Base-by-base conservation (phyloP, 1,284 basidiomycete genomes). In the Ustilago tritici region DNA sequence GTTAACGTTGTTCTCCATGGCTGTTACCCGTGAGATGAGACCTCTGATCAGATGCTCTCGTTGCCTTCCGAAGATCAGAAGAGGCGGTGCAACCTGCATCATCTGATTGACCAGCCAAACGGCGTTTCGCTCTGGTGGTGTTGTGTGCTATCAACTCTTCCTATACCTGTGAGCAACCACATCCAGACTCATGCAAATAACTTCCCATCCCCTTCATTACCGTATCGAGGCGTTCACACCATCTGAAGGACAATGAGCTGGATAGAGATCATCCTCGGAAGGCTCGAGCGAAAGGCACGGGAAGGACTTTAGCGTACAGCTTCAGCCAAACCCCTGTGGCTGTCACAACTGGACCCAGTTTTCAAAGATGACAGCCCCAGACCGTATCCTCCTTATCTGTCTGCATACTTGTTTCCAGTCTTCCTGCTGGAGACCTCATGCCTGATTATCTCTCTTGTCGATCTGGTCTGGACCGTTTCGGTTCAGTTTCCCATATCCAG, bases 71-170 rank as follows among this genome's bases (percentile, higher is more conserved):
- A 28, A 28, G 23, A 28, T 28, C 23, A 28, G 23, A 28, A 28
- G 23, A 28, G 23, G 23, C 40, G 40, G 15, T 41, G 40, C 40
- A 41, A 41, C 38, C 34, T 55, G 6, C 19, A 31, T 43, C 55
- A 56, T 56, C 55, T 56, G 55, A 56, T 56, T 56, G 55, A 40
- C 17, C 35, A 28, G 23, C 23, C 23, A 3, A 28, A 28, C 23
- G 23, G 23, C 23, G 23, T 28, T 28, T 28, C 23, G 23, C 23
- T 28, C 23, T 28, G 23, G 23, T 28, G 23, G 23, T 3, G 23
- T 0, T 28, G 23, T 28, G 23, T 28, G 23, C 23, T 28, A 28
- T 28, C 23, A 28, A 3, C 23, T 28, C 3, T 28, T 28, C 3
- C 23, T 28, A 28, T 28, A 28, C 23, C 23, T 3, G 23, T 3